A percentile compares a stretch with the other conserved stretches of the same genome.
Evolutionary conservation across 805 yeast genomes (phyloP).

Genomic region (Barnettozyma pratensis): DNA sequence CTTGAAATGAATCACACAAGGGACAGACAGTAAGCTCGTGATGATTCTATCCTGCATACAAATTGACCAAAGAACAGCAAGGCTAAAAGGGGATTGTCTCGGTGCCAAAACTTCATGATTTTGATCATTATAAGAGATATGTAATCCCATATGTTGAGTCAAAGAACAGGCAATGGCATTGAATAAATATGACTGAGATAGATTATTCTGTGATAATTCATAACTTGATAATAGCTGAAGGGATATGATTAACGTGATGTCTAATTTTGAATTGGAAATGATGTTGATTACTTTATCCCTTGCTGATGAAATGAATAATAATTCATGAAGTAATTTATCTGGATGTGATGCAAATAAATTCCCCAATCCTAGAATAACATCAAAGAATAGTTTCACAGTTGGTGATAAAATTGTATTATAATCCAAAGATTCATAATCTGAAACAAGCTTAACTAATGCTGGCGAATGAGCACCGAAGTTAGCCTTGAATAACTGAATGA

Average conservation of each 20-base stretch:
- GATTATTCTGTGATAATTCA: constrained; percentile 27
- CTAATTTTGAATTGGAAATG: constrained; percentile 13
- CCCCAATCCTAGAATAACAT: constrained; percentile 23
- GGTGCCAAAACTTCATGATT: constrained; percentile 3
- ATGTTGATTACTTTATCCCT: constrained; percentile 21
- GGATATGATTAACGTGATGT: constrained; percentile 22
- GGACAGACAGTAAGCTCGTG: constrained; percentile 24
- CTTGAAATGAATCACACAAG: constrained; percentile 30
- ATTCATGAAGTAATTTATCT: constrained; percentile 5
- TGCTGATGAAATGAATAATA: constrained; percentile 24
- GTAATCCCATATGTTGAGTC: constrained; percentile 6
- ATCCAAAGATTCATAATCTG: constrained; percentile 11
- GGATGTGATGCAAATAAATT: constrained; percentile 21
- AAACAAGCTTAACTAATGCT: constrained; percentile 12
- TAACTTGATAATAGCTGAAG: constrained; percentile 25
- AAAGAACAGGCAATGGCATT: constrained; percentile 26
- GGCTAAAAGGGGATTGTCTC: constrained; percentile 20
- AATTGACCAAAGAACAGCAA: constrained; percentile 28
- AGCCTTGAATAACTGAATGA: constrained; percentile 7
- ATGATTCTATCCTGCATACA: constrained; percentile 29
- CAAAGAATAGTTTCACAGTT: constrained; percentile 23
- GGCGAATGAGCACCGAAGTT: constrained; percentile 15
- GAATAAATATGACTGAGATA: constrained; percentile 27
- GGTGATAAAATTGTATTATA: constrained; percentile 13
- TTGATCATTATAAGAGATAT: constrained; percentile 20